Conservation (phyloP, 371 early-diverging fungal genomes). For the Massospora cicadina region DNA sequence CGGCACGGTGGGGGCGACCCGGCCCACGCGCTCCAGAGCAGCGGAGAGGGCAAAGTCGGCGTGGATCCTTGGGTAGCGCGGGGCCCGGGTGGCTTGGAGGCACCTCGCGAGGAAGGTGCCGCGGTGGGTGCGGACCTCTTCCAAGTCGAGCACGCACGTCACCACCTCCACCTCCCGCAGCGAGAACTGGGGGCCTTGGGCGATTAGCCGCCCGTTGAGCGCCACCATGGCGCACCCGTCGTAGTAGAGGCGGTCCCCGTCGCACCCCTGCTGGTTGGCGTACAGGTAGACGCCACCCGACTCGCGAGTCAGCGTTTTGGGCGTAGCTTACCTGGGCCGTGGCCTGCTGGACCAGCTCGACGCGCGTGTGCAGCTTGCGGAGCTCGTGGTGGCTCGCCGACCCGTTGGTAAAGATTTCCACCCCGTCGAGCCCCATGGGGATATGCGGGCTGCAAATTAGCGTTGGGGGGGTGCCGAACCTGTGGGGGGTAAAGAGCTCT, state of each 20-base stretch:
- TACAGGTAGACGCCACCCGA: slow-evolving; percentile 90
- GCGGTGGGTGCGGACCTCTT: slow-evolving; percentile 71
- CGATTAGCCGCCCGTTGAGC: slow-evolving; percentile 76
- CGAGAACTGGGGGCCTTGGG: slow-evolving; percentile 86
- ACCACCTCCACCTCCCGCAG: slow-evolving; percentile 88
- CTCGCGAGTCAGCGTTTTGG: slow-evolving; percentile 12
- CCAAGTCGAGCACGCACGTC: slow-evolving; percentile 79
- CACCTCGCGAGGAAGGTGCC: slow-evolving; percentile 50
- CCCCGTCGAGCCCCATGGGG: slow-evolving; percentile 78
- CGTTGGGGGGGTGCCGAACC: slow-evolving; percentile 24
- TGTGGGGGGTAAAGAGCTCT: slow-evolving; percentile 84
- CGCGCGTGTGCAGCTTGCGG: slow-evolving; percentile 62
- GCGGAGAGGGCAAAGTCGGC: slow-evolving; percentile 31
- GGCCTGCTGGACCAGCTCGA: slow-evolving; percentile 77
- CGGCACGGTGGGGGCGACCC: slow-evolving; percentile 12
- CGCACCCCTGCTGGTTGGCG: slow-evolving; percentile 93
- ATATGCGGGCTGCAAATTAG: slow-evolving; percentile 64
- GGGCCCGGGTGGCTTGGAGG: slow-evolving; percentile 47
- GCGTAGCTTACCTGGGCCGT: slow-evolving; percentile 48
- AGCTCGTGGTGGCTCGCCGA: slow-evolving; percentile 86
- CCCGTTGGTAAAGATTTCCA: slow-evolving; percentile 88
- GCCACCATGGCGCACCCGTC: slow-evolving; percentile 87
- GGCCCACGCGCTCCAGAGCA: slow-evolving; percentile 12
- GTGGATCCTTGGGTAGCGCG: slow-evolving; percentile 39
- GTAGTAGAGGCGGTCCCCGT: slow-evolving; percentile 95